Percentiles rank a stretch among this genome's conserved stretches.
Conservation (phyloP, 23 red algal genomes). For the Gracilaria caudata region DNA sequence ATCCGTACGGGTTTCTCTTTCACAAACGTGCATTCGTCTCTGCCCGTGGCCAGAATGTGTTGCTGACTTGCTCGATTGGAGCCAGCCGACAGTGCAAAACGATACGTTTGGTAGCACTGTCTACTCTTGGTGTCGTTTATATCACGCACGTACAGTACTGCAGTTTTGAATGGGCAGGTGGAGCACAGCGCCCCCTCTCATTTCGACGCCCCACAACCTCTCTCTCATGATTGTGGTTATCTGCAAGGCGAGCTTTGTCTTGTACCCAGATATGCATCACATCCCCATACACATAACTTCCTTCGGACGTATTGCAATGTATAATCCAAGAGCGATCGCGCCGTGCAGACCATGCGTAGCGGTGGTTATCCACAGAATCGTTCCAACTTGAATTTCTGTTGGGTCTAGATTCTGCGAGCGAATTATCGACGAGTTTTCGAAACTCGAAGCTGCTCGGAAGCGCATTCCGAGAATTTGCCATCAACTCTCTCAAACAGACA, state of each 20-base stretch:
- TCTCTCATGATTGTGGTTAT: neutral
- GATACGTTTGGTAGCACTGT: neutral
- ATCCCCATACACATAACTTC: too few relatives aligned
- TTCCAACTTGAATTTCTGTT: neutral
- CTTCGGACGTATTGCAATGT: neutral
- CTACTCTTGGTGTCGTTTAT: neutral
- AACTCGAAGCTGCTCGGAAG: neutral
- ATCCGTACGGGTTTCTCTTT: too few relatives aligned
- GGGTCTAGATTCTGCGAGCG: neutral
- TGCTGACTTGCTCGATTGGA: neutral
- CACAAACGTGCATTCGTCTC: neutral
- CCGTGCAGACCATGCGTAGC: neutral
- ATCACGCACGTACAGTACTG: neutral
- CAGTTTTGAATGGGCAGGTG: neutral
- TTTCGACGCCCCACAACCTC: neutral
- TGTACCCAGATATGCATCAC: neutral
- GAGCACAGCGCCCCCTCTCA: neutral
- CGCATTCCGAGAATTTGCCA: slow-evolving; percentile 35
- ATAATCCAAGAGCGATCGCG: neutral
- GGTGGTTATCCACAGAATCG: neutral
- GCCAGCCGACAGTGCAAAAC: neutral
- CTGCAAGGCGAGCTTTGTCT: neutral
- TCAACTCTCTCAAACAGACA: slow-evolving; percentile 13
- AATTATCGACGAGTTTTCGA: neutral
- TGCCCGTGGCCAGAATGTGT: neutral